Evolutionary conservation across 306 rosid genomes (phyloP), one percentile per base, ranked within the genome.

Genomic region (Sindora glabra): DNA sequence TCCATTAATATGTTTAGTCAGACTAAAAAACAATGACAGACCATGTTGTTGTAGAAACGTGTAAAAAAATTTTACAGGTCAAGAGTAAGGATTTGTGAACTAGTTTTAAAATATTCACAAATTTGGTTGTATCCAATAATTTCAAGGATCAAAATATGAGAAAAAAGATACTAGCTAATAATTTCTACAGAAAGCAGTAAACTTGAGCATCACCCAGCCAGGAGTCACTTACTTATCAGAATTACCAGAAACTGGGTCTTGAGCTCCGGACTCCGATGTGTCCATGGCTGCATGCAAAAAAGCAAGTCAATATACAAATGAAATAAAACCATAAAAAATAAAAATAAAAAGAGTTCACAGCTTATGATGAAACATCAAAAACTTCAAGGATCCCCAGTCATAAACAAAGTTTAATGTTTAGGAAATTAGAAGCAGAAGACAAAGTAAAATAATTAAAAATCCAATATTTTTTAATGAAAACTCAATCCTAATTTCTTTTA

Each of bases 241-340:
- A 58, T 72, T 59, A 67, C 58, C 67, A 32, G 81, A 22, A 72
- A 64, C 78, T 32, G 49, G 60, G 71, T 29, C 74, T 18, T 52
- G 79, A 51, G 71, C 73, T 39, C 55, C 82, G 44, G 85, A 53
- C 62, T 81, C 91, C 2, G 89, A 65, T 18, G 83, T 83, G 42
- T 89, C 97, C 97, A 86, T 89, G 18, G 81, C 91, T 86, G 64
- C 65, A 57, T 22, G 37, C 24, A 53, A 67, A n/a, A n/a, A 29
- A 9, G 30, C 34, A 55, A 68, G 2, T 48, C 8, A 37, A 54
- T 42, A 29, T 42, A 60, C 16, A 57, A 15, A 6, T 17, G 14
- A 11, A 26, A 4, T 33, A 6, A 66, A 14, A 14, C 38, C n/a
- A n/a, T n/a, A 4, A 42, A 19, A 34, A 47, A 41, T n/a, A 22